phyloP scores from a whole-genome alignment of 129 eudicot genomes.

The Saposhnikovia divaricata region DNA sequence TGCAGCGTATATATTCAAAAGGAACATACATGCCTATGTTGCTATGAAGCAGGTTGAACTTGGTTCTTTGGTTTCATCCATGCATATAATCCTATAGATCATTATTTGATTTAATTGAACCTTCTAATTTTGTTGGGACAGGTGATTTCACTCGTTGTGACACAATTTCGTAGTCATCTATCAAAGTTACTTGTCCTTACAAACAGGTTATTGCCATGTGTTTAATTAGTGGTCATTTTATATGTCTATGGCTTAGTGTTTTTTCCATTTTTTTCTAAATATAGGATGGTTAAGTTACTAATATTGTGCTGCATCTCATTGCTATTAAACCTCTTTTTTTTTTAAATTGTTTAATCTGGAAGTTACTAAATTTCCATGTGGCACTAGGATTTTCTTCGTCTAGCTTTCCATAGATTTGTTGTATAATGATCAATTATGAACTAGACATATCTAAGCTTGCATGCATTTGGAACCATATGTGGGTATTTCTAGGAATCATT shows the following conservation, averaged over 20 bases:
- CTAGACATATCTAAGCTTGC: neutral
- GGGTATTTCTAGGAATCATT: neutral
- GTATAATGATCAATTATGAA: neutral
- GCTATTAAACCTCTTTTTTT: neutral
- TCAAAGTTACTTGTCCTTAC: constrained; percentile 91
- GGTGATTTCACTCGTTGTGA: constrained; percentile 77
- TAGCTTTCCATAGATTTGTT: neutral
- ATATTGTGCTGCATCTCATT: neutral
- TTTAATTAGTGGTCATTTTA: neutral
- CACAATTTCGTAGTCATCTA: constrained; percentile 86
- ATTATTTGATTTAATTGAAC: constrained; percentile 10
- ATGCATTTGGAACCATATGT: neutral
- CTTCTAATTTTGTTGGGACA: constrained; percentile 19
- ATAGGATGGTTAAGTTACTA: neutral
- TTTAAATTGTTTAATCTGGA: no score
- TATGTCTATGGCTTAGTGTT: neutral
- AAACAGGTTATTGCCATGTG: constrained; percentile 52
- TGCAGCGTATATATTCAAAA: constrained; percentile 67
- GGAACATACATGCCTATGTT: constrained; percentile 81
- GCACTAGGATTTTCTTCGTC: neutral
- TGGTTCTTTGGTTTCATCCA: constrained; percentile 4
- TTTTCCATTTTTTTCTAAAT: neutral
- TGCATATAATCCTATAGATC: constrained; percentile 4
- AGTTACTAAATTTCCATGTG: neutral
- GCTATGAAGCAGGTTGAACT: constrained; percentile 64